Evolutionary conservation across 306 rosid species (phyloP), one percentile per base, ranked within the genome.

Genomic region (Sesbania bispinosa): DNA sequence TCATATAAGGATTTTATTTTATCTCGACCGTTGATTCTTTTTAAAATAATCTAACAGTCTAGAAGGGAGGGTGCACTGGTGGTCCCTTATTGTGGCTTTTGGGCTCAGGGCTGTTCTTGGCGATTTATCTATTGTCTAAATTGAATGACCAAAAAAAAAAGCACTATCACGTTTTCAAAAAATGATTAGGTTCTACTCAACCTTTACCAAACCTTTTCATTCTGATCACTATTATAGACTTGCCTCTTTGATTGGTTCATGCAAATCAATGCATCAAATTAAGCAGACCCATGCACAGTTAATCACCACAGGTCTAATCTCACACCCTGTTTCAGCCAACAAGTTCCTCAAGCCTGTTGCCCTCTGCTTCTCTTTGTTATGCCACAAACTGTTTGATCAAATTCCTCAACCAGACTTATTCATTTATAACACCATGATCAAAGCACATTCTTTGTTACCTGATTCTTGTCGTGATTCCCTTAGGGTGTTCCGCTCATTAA

Each of bases 221-320:
- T 43, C 61, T 48, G 55, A 77, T 77, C 39, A 65, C 16, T 38
- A 42, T 51, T 7, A 0, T 30, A 75, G 20, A 48, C 69, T 81
- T 76, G 46, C 69, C 46, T 61, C 73, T 23, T 48, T 74, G 51
- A 65, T 85, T 21, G 85, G 83, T 69, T 75, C 81, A 6, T 85
- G 88, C 83, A 83, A 71, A 75, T 85, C 87, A 53, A 48, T 74
- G 51, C 54, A 69, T 2, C 85, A 88, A 67, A 53, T 81, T 58
- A 85, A 85, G 62, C 90, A 85, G 51, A 55, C 71, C 30, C 93
- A 88, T 81, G 84, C 83, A 35, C 88, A 81, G 1, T 62, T 85
- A 62, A 64, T 77, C 77, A 81, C 85, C 33, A 77, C 80, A 0
- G 79, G 82, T 35, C 73, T 77, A 59, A 54, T 81, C 74, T 51